These are phyloP conservation scores for Persicaria maculosa DNA, from an alignment of 148 eudicot genomes.

Conservation along the genomic window DNA sequence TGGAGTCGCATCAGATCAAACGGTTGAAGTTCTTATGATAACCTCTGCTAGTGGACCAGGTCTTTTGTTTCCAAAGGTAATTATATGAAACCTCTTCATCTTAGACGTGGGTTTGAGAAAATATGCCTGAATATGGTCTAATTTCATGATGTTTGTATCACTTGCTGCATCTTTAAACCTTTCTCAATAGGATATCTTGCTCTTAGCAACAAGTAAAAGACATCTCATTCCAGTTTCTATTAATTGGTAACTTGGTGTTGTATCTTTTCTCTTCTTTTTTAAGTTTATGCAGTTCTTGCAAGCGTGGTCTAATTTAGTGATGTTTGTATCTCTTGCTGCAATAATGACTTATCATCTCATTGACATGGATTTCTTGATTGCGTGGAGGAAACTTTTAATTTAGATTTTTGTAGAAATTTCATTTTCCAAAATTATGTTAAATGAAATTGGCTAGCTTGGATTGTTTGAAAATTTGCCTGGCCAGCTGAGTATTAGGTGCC, in stretches of 20 bases:
- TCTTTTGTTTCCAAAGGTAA: slow-evolving; percentile 86
- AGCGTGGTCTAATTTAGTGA: background rate
- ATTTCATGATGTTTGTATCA: no score
- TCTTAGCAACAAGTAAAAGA: background rate
- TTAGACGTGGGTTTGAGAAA: background rate
- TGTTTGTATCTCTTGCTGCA: background rate
- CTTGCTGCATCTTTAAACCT: no score
- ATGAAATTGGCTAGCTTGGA: background rate
- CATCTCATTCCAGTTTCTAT: background rate
- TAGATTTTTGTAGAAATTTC: background rate
- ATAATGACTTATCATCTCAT: background rate
- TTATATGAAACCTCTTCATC: background rate
- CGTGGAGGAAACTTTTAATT: background rate
- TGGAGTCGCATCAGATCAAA: slow-evolving; percentile 39
- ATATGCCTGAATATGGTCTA: background rate
- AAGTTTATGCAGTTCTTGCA: background rate
- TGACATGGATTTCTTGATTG: background rate
- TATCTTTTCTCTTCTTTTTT: background rate
- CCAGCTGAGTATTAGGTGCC: background rate
- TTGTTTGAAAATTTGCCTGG: background rate
- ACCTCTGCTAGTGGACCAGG: slow-evolving; percentile 86
- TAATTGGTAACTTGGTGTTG: background rate
- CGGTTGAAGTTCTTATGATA: slow-evolving; percentile 82
- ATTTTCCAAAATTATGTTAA: background rate
- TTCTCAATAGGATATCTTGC: background rate